phyloP scores from a whole-genome alignment of 176 grass and related monocot species.

The Rhynchospora breviuscula region DNA sequence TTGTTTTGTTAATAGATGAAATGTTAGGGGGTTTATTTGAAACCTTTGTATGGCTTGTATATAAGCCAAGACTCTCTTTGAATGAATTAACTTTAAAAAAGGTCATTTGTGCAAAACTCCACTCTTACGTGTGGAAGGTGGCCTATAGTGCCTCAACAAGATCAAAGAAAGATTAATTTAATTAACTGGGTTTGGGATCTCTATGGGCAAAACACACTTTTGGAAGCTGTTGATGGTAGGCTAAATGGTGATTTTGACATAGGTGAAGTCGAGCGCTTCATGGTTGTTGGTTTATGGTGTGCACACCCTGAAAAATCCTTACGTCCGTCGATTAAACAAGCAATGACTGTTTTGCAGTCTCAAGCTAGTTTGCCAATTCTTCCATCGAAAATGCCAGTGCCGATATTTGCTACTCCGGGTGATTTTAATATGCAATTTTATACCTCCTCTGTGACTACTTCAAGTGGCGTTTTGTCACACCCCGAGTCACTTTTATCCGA shows the following conservation, averaged over 20 bases:
- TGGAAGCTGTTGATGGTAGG: conserved; percentile 18
- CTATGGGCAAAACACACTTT: conserved; percentile 2
- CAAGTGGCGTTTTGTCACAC: too few species aligned
- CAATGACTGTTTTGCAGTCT: background rate
- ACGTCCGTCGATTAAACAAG: conserved; percentile 16
- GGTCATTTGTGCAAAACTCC: too few species aligned
- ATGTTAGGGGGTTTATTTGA: too few species aligned
- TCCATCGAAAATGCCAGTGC: conserved; percentile 19
- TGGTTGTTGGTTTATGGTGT: conserved; percentile 29
- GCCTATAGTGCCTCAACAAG: background rate
- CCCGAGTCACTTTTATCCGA: too few species aligned
- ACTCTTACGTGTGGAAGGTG: conserved; percentile 11
- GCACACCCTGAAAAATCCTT: background rate
- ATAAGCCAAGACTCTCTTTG: too few species aligned
- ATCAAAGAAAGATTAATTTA: background rate
- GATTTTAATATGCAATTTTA: background rate
- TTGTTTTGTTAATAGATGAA: too few species aligned
- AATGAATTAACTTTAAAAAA: too few species aligned
- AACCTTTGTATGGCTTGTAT: too few species aligned
- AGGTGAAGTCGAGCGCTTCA: conserved; percentile 6
- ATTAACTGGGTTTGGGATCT: conserved; percentile 26
- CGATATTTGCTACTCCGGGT: background rate
- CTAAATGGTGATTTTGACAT: conserved; percentile 13
- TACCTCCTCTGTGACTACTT: conserved; percentile 12
- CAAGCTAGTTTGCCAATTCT: background rate